Base-by-base conservation (phyloP, 805 yeast genomes). In the Metschnikowia aberdeeniae region DNA sequence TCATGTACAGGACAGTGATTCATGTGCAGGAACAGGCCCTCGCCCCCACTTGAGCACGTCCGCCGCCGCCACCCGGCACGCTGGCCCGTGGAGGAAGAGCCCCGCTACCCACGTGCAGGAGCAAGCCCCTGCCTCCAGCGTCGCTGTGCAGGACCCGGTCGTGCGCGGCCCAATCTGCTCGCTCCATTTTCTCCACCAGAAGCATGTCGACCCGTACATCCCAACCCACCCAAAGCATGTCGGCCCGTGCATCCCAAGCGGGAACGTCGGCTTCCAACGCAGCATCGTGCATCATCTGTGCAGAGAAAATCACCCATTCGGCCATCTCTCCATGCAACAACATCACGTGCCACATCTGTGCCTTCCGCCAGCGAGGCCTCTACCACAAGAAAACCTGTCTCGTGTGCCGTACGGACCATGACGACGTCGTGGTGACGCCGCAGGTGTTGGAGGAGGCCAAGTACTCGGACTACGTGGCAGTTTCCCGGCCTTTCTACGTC, bases 281-380 rank as follows among this genome's bases (percentile, higher is more conserved):
- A 4, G 75, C 75, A 10, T 58, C 66, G 28, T 90, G 97, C 73
- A 66, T 89, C 19, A 86, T 93, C 46, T 93, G 99, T 68, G 93
- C 97, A 0, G 84, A 86, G 37, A 68, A 69, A 27, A 72, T 89
- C 24, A 53, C 55, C n/a, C 77, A 73, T 54, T 80, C 82, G 2
- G 88, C 95, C 0, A 58, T 86, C 8, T 77, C 93, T 1, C 86
- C 89, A 0, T 93, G 99, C 64, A 81, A 83, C 56, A 98, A 93
- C 61, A 76, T 72, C 29, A 81, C 89, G 0, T 93, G 99, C 63
- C 87, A 89, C 59, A 67, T 62, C 36, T 93, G 99, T 69, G 72
- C 88, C 0, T 77, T 92, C 52, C 75, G 97, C 52, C 89, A 89
- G 58, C 72, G 97, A 36, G 90, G 89, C 0, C 67, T 92, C 12